phyloP scores from a whole-genome alignment of 2,329 filamentous ascomycete species.

The Rutstroemia sp. region DNA sequence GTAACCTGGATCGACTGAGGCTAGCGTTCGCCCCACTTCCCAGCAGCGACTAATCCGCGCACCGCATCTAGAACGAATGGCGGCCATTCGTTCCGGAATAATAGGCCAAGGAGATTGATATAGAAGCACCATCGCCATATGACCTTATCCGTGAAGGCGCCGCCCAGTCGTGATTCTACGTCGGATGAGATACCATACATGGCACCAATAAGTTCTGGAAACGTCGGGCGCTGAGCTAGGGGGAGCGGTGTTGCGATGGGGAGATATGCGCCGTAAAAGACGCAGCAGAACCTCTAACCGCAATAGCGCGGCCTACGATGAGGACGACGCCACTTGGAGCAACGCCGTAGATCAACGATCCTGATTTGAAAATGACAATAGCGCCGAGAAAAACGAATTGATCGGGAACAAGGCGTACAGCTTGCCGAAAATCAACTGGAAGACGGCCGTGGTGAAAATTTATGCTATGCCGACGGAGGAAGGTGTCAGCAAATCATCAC shows the following conservation, averaged over 20 bases:
- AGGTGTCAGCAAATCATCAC: background rate
- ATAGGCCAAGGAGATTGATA: background rate
- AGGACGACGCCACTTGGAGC: background rate
- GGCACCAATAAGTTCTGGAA: conserved; percentile 2
- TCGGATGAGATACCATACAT: background rate
- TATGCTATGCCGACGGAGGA: background rate
- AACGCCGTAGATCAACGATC: background rate
- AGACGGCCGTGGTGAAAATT: background rate
- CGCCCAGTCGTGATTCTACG: conserved; percentile 4
- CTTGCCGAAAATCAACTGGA: background rate
- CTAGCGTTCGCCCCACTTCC: too few species aligned
- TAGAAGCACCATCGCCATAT: conserved; percentile 4
- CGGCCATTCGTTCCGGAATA: too few species aligned
- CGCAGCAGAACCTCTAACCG: background rate
- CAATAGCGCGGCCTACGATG: conserved; percentile 2
- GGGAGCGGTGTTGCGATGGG: background rate
- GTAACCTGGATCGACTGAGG: too few species aligned
- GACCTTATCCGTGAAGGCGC: background rate
- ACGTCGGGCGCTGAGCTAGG: background rate
- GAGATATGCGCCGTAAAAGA: background rate
- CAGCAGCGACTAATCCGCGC: too few species aligned
- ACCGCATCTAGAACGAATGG: too few species aligned
- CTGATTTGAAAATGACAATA: background rate
- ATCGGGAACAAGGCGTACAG: conserved; percentile 1
- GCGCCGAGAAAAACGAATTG: background rate